Conservation (phyloP, 371 early-diverging fungal genomes). For the Mucor racemosus region DNA sequence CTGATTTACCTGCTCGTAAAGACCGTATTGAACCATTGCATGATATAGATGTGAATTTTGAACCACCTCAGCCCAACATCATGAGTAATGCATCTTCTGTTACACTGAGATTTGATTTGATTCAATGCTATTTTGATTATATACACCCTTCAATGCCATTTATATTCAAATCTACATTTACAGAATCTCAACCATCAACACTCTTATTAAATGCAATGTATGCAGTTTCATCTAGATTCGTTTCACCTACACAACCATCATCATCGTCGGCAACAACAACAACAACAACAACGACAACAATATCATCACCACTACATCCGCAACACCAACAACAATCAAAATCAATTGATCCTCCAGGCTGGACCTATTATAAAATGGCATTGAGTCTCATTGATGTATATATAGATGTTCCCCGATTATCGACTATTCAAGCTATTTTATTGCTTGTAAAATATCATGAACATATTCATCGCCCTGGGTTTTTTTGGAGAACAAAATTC, state of each 20-base stretch:
- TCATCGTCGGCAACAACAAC: not conserved
- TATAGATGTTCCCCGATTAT: conserved; percentile 47
- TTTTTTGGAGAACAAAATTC: conserved; percentile 47
- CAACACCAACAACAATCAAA: conserved; percentile 21
- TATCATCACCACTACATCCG: not conserved
- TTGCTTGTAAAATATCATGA: conserved; percentile 55
- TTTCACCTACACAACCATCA: not conserved
- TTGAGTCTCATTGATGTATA: conserved; percentile 41
- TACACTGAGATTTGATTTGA: conserved; percentile 25
- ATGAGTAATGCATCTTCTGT: conserved; percentile 2
- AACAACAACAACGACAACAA: too few species aligned
- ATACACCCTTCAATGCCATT: conserved; percentile 67
- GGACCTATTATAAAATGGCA: conserved; percentile 45
- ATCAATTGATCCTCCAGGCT: conserved; percentile 44
- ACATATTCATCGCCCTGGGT: conserved; percentile 46
- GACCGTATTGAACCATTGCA: conserved; percentile 27
- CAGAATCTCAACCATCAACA: conserved; percentile 47
- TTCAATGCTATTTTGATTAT: conserved; percentile 51
- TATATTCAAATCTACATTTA: conserved; percentile 47
- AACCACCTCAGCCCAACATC: conserved; percentile 14
- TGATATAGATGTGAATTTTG: conserved; percentile 6
- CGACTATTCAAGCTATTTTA: conserved; percentile 53
- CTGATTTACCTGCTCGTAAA: conserved; percentile 17
- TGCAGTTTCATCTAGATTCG: conserved; percentile 51
- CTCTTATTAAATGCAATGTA: conserved; percentile 62